phyloP scores from a whole-genome alignment of 139 green algal genomes.

The Tetratostichococcus sp. region DNA sequence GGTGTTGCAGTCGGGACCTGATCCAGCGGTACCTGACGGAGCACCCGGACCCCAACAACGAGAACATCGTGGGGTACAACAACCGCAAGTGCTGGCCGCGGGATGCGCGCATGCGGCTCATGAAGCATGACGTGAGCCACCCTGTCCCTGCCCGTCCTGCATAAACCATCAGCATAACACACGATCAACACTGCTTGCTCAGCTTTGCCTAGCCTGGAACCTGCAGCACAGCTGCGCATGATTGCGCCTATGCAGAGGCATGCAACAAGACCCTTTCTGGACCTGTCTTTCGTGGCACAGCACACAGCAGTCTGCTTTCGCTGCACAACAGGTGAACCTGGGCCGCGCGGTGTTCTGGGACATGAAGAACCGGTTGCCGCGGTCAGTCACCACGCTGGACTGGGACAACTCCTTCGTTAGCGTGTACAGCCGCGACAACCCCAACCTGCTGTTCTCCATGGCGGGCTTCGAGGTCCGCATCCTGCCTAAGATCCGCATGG shows the following conservation, averaged over 20 bases:
- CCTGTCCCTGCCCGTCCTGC: no score
- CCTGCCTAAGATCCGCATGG: conserved; percentile 92
- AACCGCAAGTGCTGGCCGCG: conserved; percentile 99
- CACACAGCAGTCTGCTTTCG: no score
- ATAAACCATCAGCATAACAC: no score
- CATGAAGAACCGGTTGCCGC: conserved; percentile 82
- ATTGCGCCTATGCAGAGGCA: no score
- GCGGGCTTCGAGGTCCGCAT: conserved; percentile 96
- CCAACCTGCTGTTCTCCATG: conserved; percentile 99
- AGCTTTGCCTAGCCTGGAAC: no score
- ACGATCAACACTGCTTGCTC: no score
- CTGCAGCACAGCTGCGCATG: no score
- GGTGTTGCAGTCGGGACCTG: conserved; percentile 74
- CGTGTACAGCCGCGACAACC: conserved; percentile 97
- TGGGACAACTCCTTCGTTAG: conserved; percentile 95
- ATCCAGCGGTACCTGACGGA: conserved; percentile 98
- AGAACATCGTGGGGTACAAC: conserved; percentile 99
- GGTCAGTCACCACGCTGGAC: conserved; percentile 92
- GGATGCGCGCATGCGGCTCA: conserved; percentile 97
- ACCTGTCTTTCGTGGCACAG: no score
- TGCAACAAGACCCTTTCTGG: no score
- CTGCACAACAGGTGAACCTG: conserved; percentile 77
- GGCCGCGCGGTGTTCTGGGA: conserved; percentile 95
- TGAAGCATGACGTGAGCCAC: conserved; percentile 93
- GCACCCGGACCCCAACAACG: conserved; percentile 99